Percentiles rank a stretch among this genome's conserved stretches.
These are phyloP conservation scores for Aspergillus phoenicis DNA, from an alignment of 2,329 filamentous ascomycete species.

Conservation along the genomic window DNA sequence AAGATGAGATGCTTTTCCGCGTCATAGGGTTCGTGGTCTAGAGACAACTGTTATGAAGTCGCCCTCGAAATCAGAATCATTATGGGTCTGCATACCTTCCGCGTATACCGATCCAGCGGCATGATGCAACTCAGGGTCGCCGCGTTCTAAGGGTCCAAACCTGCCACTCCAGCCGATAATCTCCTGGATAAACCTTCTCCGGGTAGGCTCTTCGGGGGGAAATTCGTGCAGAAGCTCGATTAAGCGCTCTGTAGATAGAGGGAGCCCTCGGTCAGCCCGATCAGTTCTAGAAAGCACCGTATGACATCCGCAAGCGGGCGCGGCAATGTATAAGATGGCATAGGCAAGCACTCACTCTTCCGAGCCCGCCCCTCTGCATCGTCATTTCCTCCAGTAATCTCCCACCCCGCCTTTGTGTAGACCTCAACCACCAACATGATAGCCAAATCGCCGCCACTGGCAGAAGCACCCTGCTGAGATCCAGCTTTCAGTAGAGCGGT, in stretches of 20 bases:
- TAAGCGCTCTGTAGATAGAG: slow-evolving; percentile 55
- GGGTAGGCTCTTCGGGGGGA: slow-evolving; percentile 77
- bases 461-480: slow-evolving; percentile 81
- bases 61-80: not conserved
- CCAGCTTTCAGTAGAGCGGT: slow-evolving; percentile 69
- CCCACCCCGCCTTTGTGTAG: slow-evolving; percentile 82
- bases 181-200: slow-evolving; percentile 89
- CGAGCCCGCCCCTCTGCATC: slow-evolving; percentile 66
- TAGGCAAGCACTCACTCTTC: slow-evolving; percentile 38
- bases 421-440: slow-evolving; percentile 86
- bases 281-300: not conserved
- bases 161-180: slow-evolving; percentile 86
- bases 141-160: slow-evolving; percentile 82
- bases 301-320: not conserved
- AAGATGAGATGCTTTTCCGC: slow-evolving; percentile 87
- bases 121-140: slow-evolving; percentile 93
- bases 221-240: slow-evolving; percentile 81
- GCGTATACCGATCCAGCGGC: slow-evolving; percentile 85
- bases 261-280: not conserved
- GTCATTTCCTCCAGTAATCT: slow-evolving; percentile 59
- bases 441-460: slow-evolving; percentile 86
- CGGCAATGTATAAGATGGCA: not conserved
- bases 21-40: slow-evolving; percentile 87
- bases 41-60: slow-evolving; percentile 15
- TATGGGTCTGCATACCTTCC: slow-evolving; percentile 56